These are phyloP conservation scores for Mycena amicta DNA, from an alignment of 768 basidiomycete species.

Conservation along the genomic window DNA sequence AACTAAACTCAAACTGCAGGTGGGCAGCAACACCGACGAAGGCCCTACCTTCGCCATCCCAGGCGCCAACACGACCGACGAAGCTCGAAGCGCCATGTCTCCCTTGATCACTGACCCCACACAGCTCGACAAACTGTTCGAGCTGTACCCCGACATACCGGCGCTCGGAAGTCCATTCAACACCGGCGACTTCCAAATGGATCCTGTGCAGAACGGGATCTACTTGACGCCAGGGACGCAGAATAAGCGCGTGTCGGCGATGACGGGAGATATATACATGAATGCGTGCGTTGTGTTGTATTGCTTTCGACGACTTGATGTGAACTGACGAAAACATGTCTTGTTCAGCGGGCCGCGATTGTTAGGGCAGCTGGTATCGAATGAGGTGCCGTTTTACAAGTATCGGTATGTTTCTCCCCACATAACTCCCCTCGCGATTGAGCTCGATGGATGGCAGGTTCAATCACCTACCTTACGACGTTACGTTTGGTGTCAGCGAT, in stretches of 20 bases:
- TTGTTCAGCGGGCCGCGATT: not conserved
- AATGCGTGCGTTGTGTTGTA: not conserved
- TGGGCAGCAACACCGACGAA: conserved; percentile 1
- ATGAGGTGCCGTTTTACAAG: not conserved
- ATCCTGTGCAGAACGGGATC: not conserved
- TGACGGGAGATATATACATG: not conserved
- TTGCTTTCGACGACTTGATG: not conserved
- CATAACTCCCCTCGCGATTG: not conserved
- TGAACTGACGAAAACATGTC: not conserved
- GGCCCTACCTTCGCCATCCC: not conserved
- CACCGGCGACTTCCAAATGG: conserved; percentile 6
- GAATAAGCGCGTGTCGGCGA: not conserved
- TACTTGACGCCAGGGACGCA: not conserved
- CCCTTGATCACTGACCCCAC: not conserved
- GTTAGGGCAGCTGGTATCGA: not conserved
- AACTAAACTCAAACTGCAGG: not conserved
- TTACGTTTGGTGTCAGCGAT: not conserved
- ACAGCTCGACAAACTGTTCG: not conserved
- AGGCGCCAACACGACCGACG: not conserved
- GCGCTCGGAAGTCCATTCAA: conserved; percentile 12
- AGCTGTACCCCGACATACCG: conserved; percentile 4
- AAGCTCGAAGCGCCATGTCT: not conserved
- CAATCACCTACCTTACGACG: not conserved
- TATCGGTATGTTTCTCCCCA: not conserved
- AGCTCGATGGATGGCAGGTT: not conserved